Evolutionary conservation across 169 alveolate genomes (phyloP).

Genomic region (Cystoisospora suis): DNA sequence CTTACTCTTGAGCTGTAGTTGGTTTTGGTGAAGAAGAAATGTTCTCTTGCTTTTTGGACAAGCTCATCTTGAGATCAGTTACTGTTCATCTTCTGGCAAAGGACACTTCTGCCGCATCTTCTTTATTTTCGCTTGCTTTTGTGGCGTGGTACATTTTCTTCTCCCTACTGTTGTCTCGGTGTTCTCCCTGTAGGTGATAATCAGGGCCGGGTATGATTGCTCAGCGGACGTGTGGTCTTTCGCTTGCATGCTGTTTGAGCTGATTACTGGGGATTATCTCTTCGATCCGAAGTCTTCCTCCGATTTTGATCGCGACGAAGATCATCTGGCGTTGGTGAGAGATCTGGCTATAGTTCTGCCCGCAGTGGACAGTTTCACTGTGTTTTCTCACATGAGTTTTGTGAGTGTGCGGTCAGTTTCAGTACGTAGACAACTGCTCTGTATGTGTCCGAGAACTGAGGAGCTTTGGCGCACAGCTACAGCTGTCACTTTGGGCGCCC

Average conservation of each 20-base stretch:
- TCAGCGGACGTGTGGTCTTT: conserved; percentile 98
- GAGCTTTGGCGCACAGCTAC: too few relatives aligned
- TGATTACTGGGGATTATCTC: conserved; percentile 97
- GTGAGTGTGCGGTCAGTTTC: too few relatives aligned
- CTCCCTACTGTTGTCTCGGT: not conserved
- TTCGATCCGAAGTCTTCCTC: conserved; percentile 93
- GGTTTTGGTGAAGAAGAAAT: too few relatives aligned
- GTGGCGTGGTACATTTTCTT: conserved; percentile 20
- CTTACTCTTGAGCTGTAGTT: too few relatives aligned
- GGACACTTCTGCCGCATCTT: not conserved
- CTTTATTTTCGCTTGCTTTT: not conserved
- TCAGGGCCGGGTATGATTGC: conserved; percentile 93
- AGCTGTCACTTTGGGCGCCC: too few relatives aligned
- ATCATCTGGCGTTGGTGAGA: conserved; percentile 93
- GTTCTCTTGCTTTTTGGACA: too few relatives aligned
- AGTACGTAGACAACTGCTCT: too few relatives aligned
- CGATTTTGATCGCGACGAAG: conserved; percentile 88
- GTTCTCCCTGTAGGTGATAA: conserved; percentile 73
- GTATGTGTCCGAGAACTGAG: too few relatives aligned
- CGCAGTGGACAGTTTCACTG: too few relatives aligned
- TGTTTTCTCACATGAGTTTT: too few relatives aligned
- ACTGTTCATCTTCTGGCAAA: not conserved
- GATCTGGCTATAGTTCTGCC: too few relatives aligned
- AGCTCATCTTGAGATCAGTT: not conserved
- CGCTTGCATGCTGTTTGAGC: conserved; percentile 97